These are phyloP conservation scores for Pichia sp. DNA, from an alignment of 1,139 yeast genomes.

Conservation along the genomic window DNA sequence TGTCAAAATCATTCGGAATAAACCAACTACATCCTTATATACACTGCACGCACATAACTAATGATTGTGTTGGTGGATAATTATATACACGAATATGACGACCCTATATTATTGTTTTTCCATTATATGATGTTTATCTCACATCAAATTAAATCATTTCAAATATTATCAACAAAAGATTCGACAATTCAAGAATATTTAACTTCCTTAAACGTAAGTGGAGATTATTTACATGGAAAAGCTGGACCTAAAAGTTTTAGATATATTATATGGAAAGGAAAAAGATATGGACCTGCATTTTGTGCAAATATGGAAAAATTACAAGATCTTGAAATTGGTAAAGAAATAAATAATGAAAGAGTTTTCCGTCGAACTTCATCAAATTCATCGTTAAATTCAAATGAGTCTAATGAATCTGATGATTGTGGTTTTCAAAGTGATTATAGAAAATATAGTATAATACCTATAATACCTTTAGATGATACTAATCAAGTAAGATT, in stretches of 20 bases:
- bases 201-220: constrained; percentile 13
- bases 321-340: constrained; percentile 10
- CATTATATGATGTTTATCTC: constrained; percentile 14
- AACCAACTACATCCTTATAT: too few relatives aligned
- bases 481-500: constrained; percentile 2
- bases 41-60: neutral
- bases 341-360: constrained; percentile 1
- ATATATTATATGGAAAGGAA: constrained; percentile 8
- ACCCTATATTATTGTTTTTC: constrained; percentile 14
- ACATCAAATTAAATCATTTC: constrained; percentile 9
- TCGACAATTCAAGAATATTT: constrained; percentile 16
- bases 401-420: neutral
- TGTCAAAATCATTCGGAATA: too few relatives aligned
- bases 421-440: too few relatives aligned
- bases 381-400: too few relatives aligned
- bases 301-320: constrained; percentile 13
- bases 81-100: constrained; percentile 14
- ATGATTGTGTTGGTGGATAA: constrained; percentile 21
- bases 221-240: constrained; percentile 24
- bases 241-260: constrained; percentile 18
- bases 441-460: neutral
- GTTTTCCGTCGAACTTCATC: too few relatives aligned
- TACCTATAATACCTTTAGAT: constrained; percentile 4
- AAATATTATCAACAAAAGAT: constrained; percentile 12
- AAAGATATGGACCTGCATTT: constrained; percentile 22